Evolutionary conservation across 2,329 filamentous ascomycete genomes (phyloP), one percentile per base, ranked within the genome.

Genomic region (Pseudocercospora vitis): DNA sequence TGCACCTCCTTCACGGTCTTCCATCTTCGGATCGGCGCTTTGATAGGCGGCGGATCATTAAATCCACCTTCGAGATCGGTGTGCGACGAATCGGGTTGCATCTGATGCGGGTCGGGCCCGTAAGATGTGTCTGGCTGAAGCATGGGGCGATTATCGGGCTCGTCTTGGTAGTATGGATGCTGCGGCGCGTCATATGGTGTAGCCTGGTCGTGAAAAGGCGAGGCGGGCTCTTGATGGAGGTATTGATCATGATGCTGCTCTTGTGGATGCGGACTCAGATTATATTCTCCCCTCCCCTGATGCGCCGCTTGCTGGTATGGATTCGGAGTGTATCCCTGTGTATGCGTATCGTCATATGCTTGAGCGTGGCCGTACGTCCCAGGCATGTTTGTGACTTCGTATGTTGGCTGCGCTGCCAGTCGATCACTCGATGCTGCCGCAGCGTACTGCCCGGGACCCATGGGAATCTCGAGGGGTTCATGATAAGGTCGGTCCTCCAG

Each of bases 1-100:
- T 95, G 67, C 50, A 99, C 92, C 76, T 96, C 90, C 75, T 97
- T 99, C 45, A 99, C 92, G 0, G 94, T 99, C 79, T 97, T 99
- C 89, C 90, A 97, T 70, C 94, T 82, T 71, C 89, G 87, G 62
- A 97, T 84, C 3, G 81, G 81, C 59, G 76, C 81, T 52, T 78
- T 81, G 61, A 77, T 77, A 56, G 76, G 76, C 9, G 73, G 71
- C 26, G 74, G 69, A 53, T 77, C 74, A 18, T 71, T 64, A 55
- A 72, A 74, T 9, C 67, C 68, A 40, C 56, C 63, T 51, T 71
- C 69, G 12, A 70, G 31, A 49, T 71, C 68, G 32, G 56, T 50
- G 18, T 65, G 53, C 37, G 78, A 75, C 26, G 76, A 73, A 54
- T 75, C 74, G 71, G 60, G 61, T 54, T 39, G 50, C 28, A 47